phyloP scores from a whole-genome alignment of 441 rosid genomes.

The Kokia cookei region DNA sequence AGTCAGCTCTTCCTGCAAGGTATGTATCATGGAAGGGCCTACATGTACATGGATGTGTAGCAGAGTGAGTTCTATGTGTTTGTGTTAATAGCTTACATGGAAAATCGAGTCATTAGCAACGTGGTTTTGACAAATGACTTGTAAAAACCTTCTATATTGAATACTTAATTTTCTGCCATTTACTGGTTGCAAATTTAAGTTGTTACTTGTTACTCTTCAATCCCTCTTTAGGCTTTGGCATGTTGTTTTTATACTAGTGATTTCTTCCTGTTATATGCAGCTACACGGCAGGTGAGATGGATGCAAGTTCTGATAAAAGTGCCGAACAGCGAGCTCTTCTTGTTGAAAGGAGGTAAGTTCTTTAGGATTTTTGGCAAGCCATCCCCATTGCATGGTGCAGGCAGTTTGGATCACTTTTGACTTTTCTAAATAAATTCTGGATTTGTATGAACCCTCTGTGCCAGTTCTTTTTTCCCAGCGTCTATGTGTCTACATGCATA shows the following conservation, averaged over 20 bases:
- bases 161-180: not conserved
- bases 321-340: slow-evolving; percentile 65
- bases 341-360: slow-evolving; percentile 68
- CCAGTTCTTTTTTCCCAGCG: not conserved
- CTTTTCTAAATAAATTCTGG: not conserved
- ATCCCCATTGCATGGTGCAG: not conserved
- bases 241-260: slow-evolving; percentile 4
- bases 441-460: not conserved
- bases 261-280: slow-evolving; percentile 33
- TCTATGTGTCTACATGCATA: not conserved
- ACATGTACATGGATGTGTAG: not conserved
- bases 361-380: not conserved
- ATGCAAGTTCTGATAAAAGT: slow-evolving; percentile 35
- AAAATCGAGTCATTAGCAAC: not conserved
- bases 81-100: not conserved
- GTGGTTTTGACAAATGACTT: not conserved
- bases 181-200: not conserved
- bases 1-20: slow-evolving; percentile 58
- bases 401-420: not conserved
- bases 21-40: slow-evolving; percentile 13
- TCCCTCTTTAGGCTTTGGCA: not conserved
- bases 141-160: not conserved
- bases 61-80: not conserved
- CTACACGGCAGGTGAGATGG: slow-evolving; percentile 49
- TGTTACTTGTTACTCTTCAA: not conserved